Percentiles rank a stretch among this genome's conserved stretches.
Evolutionary conservation across 192 early-diverging fungal species (phyloP).

Genomic region (Backusella australiensis): DNA sequence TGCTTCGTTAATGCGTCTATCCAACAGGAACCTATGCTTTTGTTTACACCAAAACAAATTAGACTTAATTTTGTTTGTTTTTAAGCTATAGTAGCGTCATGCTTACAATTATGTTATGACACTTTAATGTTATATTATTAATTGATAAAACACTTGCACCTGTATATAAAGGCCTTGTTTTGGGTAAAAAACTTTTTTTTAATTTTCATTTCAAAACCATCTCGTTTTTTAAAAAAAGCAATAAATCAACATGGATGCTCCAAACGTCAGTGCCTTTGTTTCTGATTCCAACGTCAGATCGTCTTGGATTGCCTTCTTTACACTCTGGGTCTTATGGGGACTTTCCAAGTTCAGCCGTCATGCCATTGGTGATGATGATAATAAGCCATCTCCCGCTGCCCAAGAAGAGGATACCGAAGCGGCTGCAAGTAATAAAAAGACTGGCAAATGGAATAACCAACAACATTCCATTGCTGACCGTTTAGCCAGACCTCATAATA

Average conservation of each 20-base stretch:
- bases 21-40: background rate
- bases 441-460: background rate
- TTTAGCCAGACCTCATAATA: constrained; percentile 11
- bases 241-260: background rate
- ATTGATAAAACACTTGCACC: background rate
- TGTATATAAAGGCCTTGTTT: background rate
- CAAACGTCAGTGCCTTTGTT: constrained; percentile 7
- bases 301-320: constrained; percentile 34
- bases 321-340: constrained; percentile 32
- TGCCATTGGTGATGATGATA: constrained; percentile 9
- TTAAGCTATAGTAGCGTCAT: background rate
- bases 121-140: background rate
- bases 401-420: background rate
- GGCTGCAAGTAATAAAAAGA: no score
- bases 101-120: background rate
- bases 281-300: constrained; percentile 8
- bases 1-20: background rate
- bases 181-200: background rate
- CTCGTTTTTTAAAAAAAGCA: background rate
- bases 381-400: background rate
- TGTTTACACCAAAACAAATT: background rate
- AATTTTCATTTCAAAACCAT: background rate
- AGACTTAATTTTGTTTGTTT: background rate
- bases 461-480: background rate
- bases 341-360: constrained; percentile 24